phyloP scores from a whole-genome alignment of 495 filamentous ascomycete species.

The Tetracladium marchalianum region DNA sequence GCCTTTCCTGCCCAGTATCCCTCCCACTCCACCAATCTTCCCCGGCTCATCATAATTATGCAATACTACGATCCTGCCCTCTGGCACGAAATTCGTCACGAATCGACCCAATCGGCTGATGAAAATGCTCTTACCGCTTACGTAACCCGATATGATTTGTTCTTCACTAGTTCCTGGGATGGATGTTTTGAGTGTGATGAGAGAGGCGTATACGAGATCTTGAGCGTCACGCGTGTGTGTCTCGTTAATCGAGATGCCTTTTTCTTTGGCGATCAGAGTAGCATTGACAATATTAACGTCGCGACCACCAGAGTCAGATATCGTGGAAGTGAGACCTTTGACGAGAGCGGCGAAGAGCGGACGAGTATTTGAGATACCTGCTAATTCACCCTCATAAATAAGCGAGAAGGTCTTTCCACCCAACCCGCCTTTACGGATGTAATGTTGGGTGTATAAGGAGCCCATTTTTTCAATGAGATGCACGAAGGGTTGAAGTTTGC shows the following conservation, averaged over 20 bases:
- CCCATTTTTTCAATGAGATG: slow-evolving; percentile 60
- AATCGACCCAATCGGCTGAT: slow-evolving; percentile 60
- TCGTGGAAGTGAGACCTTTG: slow-evolving; percentile 52
- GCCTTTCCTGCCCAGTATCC: slow-evolving; percentile 46
- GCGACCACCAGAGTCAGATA: slow-evolving; percentile 44
- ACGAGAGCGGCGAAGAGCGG: slow-evolving; percentile 61
- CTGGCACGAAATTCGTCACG: slow-evolving; percentile 49
- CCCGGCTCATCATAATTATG: slow-evolving; percentile 64
- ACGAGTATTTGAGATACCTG: slow-evolving; percentile 51
- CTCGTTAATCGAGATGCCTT: slow-evolving; percentile 61
- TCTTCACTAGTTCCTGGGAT: slow-evolving; percentile 10
- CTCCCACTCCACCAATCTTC: slow-evolving; percentile 63
- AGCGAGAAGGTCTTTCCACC: slow-evolving; percentile 56
- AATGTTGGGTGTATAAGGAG: slow-evolving; percentile 60
- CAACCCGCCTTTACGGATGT: slow-evolving; percentile 27
- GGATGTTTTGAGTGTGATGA: slow-evolving; percentile 43
- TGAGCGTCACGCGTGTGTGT: slow-evolving; percentile 40
- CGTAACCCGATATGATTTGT: slow-evolving; percentile 58
- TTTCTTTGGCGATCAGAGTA: slow-evolving; percentile 53
- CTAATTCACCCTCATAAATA: slow-evolving; percentile 56
- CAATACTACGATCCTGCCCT: slow-evolving; percentile 54
- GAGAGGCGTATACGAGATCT: slow-evolving; percentile 44
- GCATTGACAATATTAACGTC: slow-evolving; percentile 73
- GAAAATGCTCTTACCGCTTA: slow-evolving; percentile 43
- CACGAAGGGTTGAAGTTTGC: slow-evolving; percentile 60